Percentiles rank a stretch among this genome's conserved stretches.
Conservation (phyloP, 2,329 filamentous ascomycete genomes). For the Eutypella sp. region DNA sequence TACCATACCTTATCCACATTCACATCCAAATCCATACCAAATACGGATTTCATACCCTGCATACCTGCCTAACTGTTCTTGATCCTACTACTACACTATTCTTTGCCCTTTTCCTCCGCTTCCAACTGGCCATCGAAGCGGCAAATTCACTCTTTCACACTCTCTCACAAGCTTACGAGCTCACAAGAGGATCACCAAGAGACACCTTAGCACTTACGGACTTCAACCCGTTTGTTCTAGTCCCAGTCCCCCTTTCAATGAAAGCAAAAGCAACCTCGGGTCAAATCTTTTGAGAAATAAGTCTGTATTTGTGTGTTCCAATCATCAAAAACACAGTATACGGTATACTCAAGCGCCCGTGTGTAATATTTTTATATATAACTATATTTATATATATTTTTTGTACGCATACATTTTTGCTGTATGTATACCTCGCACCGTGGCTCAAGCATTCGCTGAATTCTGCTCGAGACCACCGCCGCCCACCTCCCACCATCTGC, state of each 20-base stretch:
- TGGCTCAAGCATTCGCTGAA: not conserved
- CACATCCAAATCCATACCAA: not conserved
- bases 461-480: not conserved
- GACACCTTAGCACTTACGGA: too few relatives aligned
- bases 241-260: not conserved
- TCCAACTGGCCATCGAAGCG: not conserved
- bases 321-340: too few relatives aligned
- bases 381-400: too few relatives aligned
- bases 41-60: slow-evolving; percentile 1
- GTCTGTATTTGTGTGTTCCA: too few relatives aligned
- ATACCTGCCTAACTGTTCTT: not conserved
- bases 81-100: too few relatives aligned
- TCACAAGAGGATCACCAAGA: too few relatives aligned
- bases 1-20: not conserved
- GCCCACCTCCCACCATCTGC: not conserved
- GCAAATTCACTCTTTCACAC: slow-evolving; percentile 2
- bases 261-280: too few relatives aligned
- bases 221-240: not conserved
- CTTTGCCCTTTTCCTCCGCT: not conserved
- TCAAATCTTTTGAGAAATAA: too few relatives aligned
- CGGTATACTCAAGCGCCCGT: too few relatives aligned
- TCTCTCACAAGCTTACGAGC: too few relatives aligned
- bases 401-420: too few relatives aligned
- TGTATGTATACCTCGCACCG: not conserved
- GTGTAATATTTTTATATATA: too few relatives aligned